These are phyloP conservation scores for Petasospora rhodanensis DNA, from an alignment of 1,139 yeast genomes.

Conservation along the genomic window DNA sequence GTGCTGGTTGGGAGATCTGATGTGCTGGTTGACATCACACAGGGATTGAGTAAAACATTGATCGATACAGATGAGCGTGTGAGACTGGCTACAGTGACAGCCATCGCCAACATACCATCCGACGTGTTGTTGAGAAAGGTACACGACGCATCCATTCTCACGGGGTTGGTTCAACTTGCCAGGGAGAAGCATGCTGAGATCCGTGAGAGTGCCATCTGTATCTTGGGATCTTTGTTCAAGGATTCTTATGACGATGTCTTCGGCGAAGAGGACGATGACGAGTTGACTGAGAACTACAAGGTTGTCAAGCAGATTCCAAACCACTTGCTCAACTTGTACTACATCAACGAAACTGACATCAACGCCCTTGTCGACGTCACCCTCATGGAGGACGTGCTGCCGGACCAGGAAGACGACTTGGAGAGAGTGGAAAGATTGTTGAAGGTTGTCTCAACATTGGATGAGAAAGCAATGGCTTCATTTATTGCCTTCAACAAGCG, in stretches of 20 bases:
- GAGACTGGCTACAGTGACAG: conserved; percentile 54
- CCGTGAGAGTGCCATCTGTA: conserved; percentile 55
- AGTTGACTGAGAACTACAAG: conserved; percentile 32
- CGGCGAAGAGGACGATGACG: conserved; percentile 14
- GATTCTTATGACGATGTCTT: conserved; percentile 24
- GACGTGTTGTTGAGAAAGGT: conserved; percentile 40
- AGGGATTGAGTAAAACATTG: conserved; percentile 62
- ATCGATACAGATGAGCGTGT: conserved; percentile 76
- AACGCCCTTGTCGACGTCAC: conserved; percentile 64
- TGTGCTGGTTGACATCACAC: conserved; percentile 44
- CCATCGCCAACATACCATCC: conserved; percentile 40
- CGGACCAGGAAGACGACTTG: conserved; percentile 44
- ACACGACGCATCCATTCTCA: conserved; percentile 44
- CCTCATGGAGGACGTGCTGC: conserved; percentile 57
- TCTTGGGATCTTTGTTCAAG: conserved; percentile 51
- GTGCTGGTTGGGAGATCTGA: conserved; percentile 47
- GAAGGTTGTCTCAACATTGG: conserved; percentile 43
- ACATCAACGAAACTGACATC: conserved; percentile 68
- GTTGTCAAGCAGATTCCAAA: conserved; percentile 60
- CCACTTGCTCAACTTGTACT: conserved; percentile 59
- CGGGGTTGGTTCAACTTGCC: conserved; percentile 54
- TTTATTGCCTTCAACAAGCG: conserved; percentile 66
- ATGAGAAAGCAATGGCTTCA: conserved; percentile 57
- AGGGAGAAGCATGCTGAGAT: conserved; percentile 68
- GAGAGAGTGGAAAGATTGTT: conserved; percentile 52